Base-by-base conservation (phyloP, 805 yeast genomes). In the Saccharomycopsis malanga region DNA sequence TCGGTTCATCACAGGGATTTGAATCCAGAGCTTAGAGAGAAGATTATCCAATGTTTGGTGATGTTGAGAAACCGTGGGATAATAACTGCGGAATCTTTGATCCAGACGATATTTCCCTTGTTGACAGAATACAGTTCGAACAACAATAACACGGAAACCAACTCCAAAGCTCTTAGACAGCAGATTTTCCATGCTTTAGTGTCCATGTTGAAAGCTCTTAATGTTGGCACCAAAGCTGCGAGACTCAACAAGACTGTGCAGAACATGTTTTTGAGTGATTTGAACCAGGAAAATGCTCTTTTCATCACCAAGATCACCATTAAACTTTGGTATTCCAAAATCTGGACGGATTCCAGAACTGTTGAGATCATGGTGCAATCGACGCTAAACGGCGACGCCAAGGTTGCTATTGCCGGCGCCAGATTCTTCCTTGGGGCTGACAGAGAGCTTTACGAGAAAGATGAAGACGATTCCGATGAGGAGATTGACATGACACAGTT, bases 311-410 rank as follows among this genome's bases (percentile, higher is more conserved):
- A 87, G 59, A 69, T 93, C 48, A 88, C 97, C 4, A 77, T 98
- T 61, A 98, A 93, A 64, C 70, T 93, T 44, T 93, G 99, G 99
- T 77, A 96, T 69, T 76, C 98, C 61, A 95, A 95, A 60, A 85
- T 93, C 49, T 93, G 99, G 99, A 97, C 88, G 63, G 99, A 93
- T 63, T 77, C 95, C 0, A 73, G 97, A 58, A 83, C 98, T 0
- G 95, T 93, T n/a, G 98, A 93, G 65, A 79, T 93, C 59, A 89
- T 93, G 98, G 83, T 95, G 1, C 93, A 87, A 57, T 97, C 98
- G 1, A 87, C 97, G 1, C 66, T 87, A 52, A 96, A 88, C 59
- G 81, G 83, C 14, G 95, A 93, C 58, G 64, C 70, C 4, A 93
- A 93, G 66, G 93, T 93, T 41, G 83, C 95, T 4, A 70, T 83